These are phyloP conservation scores for Chaetomium fimeti DNA, from an alignment of 495 filamentous ascomycete genomes.

Conservation along the genomic window DNA sequence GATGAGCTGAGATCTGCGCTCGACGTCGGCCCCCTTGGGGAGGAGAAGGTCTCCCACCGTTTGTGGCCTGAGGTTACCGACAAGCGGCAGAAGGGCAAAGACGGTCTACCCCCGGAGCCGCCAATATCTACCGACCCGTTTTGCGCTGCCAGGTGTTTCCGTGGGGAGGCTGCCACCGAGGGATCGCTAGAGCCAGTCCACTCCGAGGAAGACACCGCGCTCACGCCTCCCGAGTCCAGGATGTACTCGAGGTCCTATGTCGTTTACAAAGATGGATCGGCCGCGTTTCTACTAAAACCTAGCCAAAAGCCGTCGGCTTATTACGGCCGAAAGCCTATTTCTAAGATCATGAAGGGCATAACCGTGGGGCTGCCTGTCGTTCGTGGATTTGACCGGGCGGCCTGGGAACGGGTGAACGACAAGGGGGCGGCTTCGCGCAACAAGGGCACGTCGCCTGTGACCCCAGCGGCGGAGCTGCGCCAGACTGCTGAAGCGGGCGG, in stretches of 20 bases:
- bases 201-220: slow-evolving; percentile 39
- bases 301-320: slow-evolving; percentile 77
- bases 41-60: slow-evolving; percentile 80
- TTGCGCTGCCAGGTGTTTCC: slow-evolving; percentile 55
- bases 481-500: slow-evolving; percentile 38
- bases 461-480: slow-evolving; percentile 18
- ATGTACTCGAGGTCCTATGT: slow-evolving; percentile 70
- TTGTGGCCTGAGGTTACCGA: slow-evolving; percentile 66
- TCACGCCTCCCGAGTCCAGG: slow-evolving; percentile 33
- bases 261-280: slow-evolving; percentile 71
- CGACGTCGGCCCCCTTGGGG: slow-evolving; percentile 84
- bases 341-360: slow-evolving; percentile 78
- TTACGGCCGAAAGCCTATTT: slow-evolving; percentile 71
- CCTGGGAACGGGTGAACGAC: slow-evolving; percentile 73
- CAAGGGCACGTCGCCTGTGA: slow-evolving; percentile 41
- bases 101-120: slow-evolving; percentile 41
- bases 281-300: slow-evolving; percentile 78
- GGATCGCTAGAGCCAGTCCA: slow-evolving; percentile 47
- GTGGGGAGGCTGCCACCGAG: slow-evolving; percentile 55
- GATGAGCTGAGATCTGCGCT: slow-evolving; percentile 90
- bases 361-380: slow-evolving; percentile 83
- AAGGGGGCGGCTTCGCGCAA: slow-evolving; percentile 40
- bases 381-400: slow-evolving; percentile 74
- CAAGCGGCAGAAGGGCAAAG: slow-evolving; percentile 41
- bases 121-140: slow-evolving; percentile 53